These are phyloP conservation scores for Sodiomyces alkalinus DNA, from an alignment of 2,329 filamentous ascomycete species.

Conservation along the genomic window DNA sequence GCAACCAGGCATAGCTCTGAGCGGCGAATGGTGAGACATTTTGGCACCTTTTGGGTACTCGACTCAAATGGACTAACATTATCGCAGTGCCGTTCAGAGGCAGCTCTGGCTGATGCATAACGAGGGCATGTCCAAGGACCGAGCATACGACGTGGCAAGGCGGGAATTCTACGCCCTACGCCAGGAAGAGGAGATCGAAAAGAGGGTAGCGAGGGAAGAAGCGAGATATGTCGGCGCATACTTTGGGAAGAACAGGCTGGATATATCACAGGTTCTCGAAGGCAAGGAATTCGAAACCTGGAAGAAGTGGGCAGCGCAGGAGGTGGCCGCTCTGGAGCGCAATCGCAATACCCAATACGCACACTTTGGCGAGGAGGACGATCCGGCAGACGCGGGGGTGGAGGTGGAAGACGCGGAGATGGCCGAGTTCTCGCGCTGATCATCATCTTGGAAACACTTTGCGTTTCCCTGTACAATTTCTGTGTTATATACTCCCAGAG, in stretches of 20 bases:
- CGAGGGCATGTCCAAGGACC: slow-evolving; percentile 39
- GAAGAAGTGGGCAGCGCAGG: slow-evolving; percentile 58
- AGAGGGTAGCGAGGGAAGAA: slow-evolving; percentile 75
- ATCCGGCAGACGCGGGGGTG: slow-evolving; percentile 10
- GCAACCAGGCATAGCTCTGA: slow-evolving; percentile 61
- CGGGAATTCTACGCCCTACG: slow-evolving; percentile 82
- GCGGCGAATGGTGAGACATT: slow-evolving; percentile 64
- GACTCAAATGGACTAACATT: not conserved
- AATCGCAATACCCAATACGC: slow-evolving; percentile 25
- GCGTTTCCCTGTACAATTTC: too few species aligned
- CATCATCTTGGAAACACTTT: too few species aligned
- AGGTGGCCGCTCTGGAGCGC: slow-evolving; percentile 26
- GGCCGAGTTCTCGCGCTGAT: not conserved
- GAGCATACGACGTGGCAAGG: slow-evolving; percentile 76
- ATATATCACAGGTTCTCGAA: slow-evolving; percentile 72
- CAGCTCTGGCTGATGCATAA: slow-evolving; percentile 74
- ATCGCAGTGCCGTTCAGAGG: slow-evolving; percentile 70
- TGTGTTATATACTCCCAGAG: too few species aligned
- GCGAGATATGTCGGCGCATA: slow-evolving; percentile 72
- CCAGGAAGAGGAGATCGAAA: slow-evolving; percentile 68
- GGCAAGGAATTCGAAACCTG: slow-evolving; percentile 67
- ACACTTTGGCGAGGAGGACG: slow-evolving; percentile 21
- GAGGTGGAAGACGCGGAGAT: slow-evolving; percentile 4
- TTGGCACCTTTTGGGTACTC: too few species aligned
- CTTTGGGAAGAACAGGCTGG: slow-evolving; percentile 63